Base-by-base conservation (phyloP, 805 yeast genomes). In the Schwanniomyces vanrijiae region DNA sequence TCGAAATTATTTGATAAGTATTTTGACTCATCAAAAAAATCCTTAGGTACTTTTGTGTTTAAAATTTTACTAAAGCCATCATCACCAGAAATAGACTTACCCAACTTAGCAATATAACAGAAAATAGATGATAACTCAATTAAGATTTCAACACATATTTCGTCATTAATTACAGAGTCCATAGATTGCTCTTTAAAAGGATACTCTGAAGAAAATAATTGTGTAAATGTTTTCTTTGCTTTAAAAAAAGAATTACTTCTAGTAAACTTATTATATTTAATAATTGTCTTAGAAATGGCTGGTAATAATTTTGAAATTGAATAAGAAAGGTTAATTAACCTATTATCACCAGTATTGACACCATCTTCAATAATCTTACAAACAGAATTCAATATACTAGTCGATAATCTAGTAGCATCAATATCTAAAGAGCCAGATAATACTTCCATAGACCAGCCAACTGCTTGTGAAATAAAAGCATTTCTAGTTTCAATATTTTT, bases 111-210 rank as follows among this genome's bases (percentile, higher is more conserved):
- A 21, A 84, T 65, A 55, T 71, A 79, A 13, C 83, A 72, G 45
- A 83, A 77, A n/a, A 86, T 69, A 13, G 84, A 76, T 5, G 85
- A 73, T 42, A 88, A 61, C 60, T 90, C 97, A 37, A 87, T 68
- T 45, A 89, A 67, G 2, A 86, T 73, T 60, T 90, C 97, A 22
- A 83, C 88, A 47, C 86, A 72, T 1, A 76, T 69, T 52, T 83
- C 87, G 51, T 84, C 88, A 51, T 82, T 80, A 16, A 88, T 86
- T 38, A 83, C 73, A 0, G 95, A 84, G 59, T 90, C 96, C 53
- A 87, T 78, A 0, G 91, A 81, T 25, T 74, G 58, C 37, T 81
- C 84, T 41, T 68, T 66, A 58, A 85, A 84, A 14, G 96, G 96
- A 56, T 78, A 80, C 13, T 67, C 63, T 24, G 75, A 72, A 7